Base-by-base conservation (phyloP, 257 asterid species). In the Solanum chilense region DNA sequence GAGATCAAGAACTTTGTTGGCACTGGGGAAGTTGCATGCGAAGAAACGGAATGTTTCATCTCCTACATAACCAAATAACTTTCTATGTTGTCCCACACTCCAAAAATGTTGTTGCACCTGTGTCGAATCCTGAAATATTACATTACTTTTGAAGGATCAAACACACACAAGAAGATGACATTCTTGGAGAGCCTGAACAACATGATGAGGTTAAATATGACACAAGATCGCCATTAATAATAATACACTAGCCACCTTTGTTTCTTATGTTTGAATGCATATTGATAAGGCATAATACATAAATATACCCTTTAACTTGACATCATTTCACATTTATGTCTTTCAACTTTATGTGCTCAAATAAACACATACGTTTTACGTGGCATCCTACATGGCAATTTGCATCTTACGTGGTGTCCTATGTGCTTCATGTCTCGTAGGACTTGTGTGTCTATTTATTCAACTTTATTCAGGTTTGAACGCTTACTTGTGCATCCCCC, bases 401-500 rank as follows among this genome's bases (percentile, higher is more conserved):
- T 2, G 3, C 58, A 49, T 47, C 1, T 0, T 13, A 45, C 16
- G 0, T 45, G 16, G 16, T 45, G 52, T 15, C 58, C 9, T 49
- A 49, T 20, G 3, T 56, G 62, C 7, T 56, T 56, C 20, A 3
- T 56, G 62, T 0, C n/a, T 7, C 62, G 10, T 52, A 18, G 2
- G 2, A 52, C n/a, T 18, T 7, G 18, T 52, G n/a, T 52, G n/a
- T 3, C 1, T 52, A 52, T 5, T 52, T 52, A 9, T 18, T 52
- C 62, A 52, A 52, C 5, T 52, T 52, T 18, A 52, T 52, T 6
- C n/a, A 52, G 0, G n/a, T 52, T 52, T 52, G 62, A 52, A 18
- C 0, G n/a, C 0, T 23, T 18, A 52, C 2, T 52, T 52, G 0
- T 52, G n/a, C n/a, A 52, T 0, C 62, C 7, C 10, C n/a, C n/a